A percentile compares a stretch with the other conserved stretches of the same genome.
Conservation (phyloP, 495 filamentous ascomycete genomes). For the Hypoxylon lienhwacheense region DNA sequence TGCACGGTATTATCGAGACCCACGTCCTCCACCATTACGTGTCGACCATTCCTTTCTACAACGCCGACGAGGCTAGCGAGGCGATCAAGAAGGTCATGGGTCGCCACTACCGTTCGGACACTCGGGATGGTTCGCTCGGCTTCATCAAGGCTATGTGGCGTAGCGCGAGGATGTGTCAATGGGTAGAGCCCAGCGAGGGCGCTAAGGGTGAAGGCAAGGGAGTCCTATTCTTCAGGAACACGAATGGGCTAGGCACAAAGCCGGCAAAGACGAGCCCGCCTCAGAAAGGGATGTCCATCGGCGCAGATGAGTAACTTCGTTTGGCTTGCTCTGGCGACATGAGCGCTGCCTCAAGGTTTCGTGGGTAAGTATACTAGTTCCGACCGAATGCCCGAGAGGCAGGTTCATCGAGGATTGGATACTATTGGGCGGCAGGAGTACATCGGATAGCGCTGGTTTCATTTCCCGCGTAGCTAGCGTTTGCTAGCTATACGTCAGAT, state of each 20-base stretch:
- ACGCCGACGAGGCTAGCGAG: conserved; percentile 83
- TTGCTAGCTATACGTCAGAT: too few relatives aligned
- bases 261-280: conserved; percentile 55
- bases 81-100: conserved; percentile 85
- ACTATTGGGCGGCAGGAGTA: conserved; percentile 1
- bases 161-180: conserved; percentile 71
- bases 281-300: conserved; percentile 11
- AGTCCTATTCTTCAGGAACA: conserved; percentile 72
- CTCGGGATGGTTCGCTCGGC: conserved; percentile 62
- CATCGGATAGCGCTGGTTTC: not conserved
- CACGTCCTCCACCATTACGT: conserved; percentile 91
- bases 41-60: conserved; percentile 84
- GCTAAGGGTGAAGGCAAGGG: conserved; percentile 64
- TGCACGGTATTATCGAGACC: conserved; percentile 91
- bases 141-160: conserved; percentile 66
- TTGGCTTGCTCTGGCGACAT: not conserved
- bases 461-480: too few relatives aligned
- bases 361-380: too few relatives aligned
- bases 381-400: not conserved
- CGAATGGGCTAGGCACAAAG: conserved; percentile 70
- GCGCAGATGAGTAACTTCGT: conserved; percentile 3
- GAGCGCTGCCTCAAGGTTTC: not conserved
- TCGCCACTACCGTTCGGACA: conserved; percentile 73
- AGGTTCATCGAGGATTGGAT: conserved; percentile 1
- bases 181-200: conserved; percentile 70